phyloP scores from a whole-genome alignment of 768 basidiomycete genomes.

The Obba rivulosa region DNA sequence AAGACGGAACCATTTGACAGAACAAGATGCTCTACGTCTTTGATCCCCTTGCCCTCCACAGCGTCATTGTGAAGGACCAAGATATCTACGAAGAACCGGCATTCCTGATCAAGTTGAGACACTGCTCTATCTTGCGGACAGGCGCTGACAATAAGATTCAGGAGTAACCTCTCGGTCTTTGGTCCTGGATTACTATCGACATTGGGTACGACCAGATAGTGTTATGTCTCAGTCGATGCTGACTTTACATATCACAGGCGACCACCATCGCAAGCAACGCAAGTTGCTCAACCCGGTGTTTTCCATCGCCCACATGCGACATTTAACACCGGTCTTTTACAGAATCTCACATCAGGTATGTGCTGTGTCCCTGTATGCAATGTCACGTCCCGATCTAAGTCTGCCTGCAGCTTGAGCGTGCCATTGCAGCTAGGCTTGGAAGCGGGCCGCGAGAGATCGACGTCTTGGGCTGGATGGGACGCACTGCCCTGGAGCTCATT shows the following conservation, averaged over 20 bases:
- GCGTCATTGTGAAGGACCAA: conserved; percentile 39
- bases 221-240: neutral
- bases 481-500: conserved; percentile 13
- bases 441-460: conserved; percentile 6
- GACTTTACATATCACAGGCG: conserved; percentile 11
- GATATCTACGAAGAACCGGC: conserved; percentile 10
- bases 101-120: conserved; percentile 12
- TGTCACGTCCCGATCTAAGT: neutral
- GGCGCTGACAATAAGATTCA: neutral
- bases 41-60: conserved; percentile 42
- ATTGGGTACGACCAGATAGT: conserved; percentile 7
- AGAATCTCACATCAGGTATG: conserved; percentile 13
- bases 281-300: conserved; percentile 28
- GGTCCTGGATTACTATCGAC: conserved; percentile 20
- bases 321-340: conserved; percentile 21
- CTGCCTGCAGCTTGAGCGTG: conserved; percentile 4
- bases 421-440: neutral
- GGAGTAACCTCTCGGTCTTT: conserved; percentile 12
- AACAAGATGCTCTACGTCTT: conserved; percentile 33
- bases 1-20: neutral
- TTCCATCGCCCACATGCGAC: conserved; percentile 21
- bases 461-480: conserved; percentile 13
- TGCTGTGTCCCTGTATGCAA: neutral
- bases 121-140: neutral
- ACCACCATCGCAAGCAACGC: conserved; percentile 24